Evolutionary conservation across 345 rosid genomes (phyloP).

Genomic region (Populus tremula): DNA sequence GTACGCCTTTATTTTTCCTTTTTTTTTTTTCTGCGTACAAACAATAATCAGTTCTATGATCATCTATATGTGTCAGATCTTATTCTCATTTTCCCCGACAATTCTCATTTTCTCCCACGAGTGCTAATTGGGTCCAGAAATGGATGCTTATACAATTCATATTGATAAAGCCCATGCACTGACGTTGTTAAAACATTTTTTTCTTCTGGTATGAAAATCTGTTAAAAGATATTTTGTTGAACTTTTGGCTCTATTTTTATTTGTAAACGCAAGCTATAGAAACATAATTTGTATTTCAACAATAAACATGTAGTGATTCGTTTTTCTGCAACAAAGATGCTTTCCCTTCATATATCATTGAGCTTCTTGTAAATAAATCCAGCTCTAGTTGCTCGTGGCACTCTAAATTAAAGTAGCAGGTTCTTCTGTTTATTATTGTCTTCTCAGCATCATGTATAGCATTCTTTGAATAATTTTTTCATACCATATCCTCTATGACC

Average conservation of each 20-base stretch:
- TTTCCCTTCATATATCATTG: not conserved
- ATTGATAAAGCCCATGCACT: not conserved
- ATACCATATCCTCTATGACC: not conserved
- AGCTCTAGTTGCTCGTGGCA: not conserved
- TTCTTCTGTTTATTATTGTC: not conserved
- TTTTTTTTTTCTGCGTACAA: not conserved
- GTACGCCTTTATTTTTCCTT: constrained; percentile 29
- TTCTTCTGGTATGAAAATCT: no score
- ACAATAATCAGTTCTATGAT: not conserved
- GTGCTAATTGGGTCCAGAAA: not conserved
- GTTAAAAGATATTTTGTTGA: not conserved
- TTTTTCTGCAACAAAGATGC: not conserved
- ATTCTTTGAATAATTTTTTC: not conserved
- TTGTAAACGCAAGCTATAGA: not conserved
- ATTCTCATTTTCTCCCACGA: not conserved
- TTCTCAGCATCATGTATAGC: no score
- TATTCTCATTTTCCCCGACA: not conserved
- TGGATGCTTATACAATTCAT: not conserved
- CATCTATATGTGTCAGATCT: no score
- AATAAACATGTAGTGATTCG: not conserved
- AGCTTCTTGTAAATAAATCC: not conserved
- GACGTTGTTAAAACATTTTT: not conserved
- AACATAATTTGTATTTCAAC: not conserved
- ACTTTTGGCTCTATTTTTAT: not conserved
- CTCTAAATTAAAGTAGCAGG: not conserved